Evolutionary conservation across 2,329 filamentous ascomycete species (phyloP), one percentile per base, ranked within the genome.

Genomic region (Sclerotinia minor): DNA sequence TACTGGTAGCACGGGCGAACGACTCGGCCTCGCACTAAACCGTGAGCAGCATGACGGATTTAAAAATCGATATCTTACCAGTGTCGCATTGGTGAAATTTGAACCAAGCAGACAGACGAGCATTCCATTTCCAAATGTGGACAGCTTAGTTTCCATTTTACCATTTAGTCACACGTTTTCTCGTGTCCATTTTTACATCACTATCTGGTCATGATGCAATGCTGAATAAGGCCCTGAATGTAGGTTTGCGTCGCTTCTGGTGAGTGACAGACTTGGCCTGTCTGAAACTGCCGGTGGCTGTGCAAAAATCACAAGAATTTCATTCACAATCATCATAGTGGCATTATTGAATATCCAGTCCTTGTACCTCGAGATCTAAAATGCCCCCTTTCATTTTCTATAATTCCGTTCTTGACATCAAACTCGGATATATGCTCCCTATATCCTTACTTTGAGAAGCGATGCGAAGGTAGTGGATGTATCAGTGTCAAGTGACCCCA

Each of bases 171-270:
- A 41, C 54, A 47, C 24, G 29, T 45, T 67, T 69, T 69, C 70
- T 70, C 71, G 70, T 71, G 68, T 71, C 71, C 71, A 71, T 69
- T 70, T 71, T 72, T 71, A 59, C 54, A 69, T 68, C 65, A 65
- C 44, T 49, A 11, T 53, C 45, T 24, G 35, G 38, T 44, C 49
- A 59, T 54, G 41, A 44, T 26, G 49, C 60, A 19, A 52, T 24
- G 32, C 29, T 64, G n/a, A 44, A 29, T 32, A 19, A 52, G 26
- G n/a, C 41, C 41, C 26, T 58, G 52, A n/a, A 58, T 65, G 15
- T 58, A 50, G 59, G 45, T 24, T 65, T 58, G 52, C 52, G 54
- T 47, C 57, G 50, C 65, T 57, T 44, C 60, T 68, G 60, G 50
- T 65, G 49, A 63, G 50, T 65, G 49, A 63, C 57, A 63, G 8